phyloP scores from a whole-genome alignment of 805 yeast species.

The Debaryomyces maramus region DNA sequence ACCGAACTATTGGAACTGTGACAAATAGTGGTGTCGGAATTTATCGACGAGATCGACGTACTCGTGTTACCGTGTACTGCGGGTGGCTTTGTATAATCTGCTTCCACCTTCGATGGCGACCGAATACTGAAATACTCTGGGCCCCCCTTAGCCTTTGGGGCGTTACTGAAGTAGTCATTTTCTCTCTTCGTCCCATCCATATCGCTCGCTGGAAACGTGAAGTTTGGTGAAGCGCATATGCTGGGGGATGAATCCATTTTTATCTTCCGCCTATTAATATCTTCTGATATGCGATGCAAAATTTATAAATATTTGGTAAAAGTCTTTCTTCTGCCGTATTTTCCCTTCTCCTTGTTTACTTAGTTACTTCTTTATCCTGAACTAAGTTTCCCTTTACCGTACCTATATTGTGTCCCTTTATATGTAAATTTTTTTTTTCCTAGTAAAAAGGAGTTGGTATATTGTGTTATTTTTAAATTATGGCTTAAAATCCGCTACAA shows the following conservation, averaged over 20 bases:
- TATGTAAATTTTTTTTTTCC: too few relatives aligned
- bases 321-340: too few relatives aligned
- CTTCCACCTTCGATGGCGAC: slow-evolving; percentile 1
- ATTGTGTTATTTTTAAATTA: too few relatives aligned
- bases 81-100: background rate
- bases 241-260: slow-evolving; percentile 19
- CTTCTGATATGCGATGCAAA: too few relatives aligned
- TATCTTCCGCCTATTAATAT: too few relatives aligned
- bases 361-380: too few relatives aligned
- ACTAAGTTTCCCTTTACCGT: too few relatives aligned
- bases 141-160: background rate
- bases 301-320: too few relatives aligned
- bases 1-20: background rate
- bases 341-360: too few relatives aligned
- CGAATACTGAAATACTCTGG: slow-evolving; percentile 4
- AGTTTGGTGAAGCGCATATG: slow-evolving; percentile 23
- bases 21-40: slow-evolving; percentile 17
- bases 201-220: slow-evolving; percentile 17
- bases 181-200: background rate
- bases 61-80: slow-evolving; percentile 7
- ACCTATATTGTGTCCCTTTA: too few relatives aligned
- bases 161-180: slow-evolving; percentile 17
- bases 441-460: too few relatives aligned
- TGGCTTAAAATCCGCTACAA: too few relatives aligned
- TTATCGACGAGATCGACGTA: slow-evolving; percentile 30